Base-by-base conservation (phyloP, 805 yeast species). In the Yarrowia keelungensis region DNA sequence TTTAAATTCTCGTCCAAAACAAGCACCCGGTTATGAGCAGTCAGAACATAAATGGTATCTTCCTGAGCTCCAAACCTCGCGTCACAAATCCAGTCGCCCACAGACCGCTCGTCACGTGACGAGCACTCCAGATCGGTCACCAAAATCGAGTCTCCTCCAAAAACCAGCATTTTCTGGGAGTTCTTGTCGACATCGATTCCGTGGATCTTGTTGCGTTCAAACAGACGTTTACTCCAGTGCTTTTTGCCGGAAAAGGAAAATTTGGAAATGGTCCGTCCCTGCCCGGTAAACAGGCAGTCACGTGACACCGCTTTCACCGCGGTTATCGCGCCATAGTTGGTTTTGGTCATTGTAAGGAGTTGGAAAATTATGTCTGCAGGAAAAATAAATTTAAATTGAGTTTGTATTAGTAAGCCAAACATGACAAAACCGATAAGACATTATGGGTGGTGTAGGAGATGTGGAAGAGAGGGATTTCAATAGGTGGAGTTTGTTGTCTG, bases 1-100 rank as follows among this genome's bases (percentile, higher is more conserved):
- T 53, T 68, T 39, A 74, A 73, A 1, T 69, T 71, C 11, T 70
- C 16, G 71, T 79, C 78, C 62, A 80, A 69, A 64, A 82, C 73
- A 56, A 86, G 78, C 0, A 91, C 84, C 41, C 83, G 82, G 74
- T 94, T 93, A 76, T 93, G 97, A 3, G 97, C 91, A 0, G 93
- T 91, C 67, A 92, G 81, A 16, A 92, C 74, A 72, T 80, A 86
- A 1, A 87, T 74, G 8, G 79, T 75, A 0, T 77, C 72, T 1
- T 77, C 76, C 15, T 78, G 75, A 41, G 75, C 71, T 41, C 82
- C 77, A 72, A 90, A 88, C 67, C 82, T 86, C 26, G 85, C 84
- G 19, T 87, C 79, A 49, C 87, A 83, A 65, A 95, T 87, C 97
- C 98, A 93, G 77, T 94, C 98, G 69, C 86, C 85, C 53, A 86